Evolutionary conservation across 805 yeast genomes (phyloP), one percentile per base, ranked within the genome.

Genomic region (Kodamaea kakaduensis): DNA sequence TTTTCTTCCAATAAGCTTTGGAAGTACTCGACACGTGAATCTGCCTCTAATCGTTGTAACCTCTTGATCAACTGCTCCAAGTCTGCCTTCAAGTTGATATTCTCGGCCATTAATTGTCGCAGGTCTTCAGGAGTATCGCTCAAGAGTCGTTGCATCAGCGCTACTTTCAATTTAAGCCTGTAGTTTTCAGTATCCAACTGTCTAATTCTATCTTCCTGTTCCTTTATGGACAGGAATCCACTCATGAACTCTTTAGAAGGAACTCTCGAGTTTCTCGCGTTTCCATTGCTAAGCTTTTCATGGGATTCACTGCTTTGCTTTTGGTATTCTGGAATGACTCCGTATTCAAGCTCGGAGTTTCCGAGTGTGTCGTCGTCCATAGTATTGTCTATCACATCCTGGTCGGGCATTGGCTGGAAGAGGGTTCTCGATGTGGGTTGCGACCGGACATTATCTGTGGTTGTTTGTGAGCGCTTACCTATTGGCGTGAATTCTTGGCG

Each of bases 401-500:
- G 17, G n/a, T 34, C 37, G 17, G 29, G 33, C 22, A 43, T 37
- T 5, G 41, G 40, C 21, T 37, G 28, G 37, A 43, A 43, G 19
- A 43, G 32, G 7, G 39, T 35, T 6, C 46, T 25, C 13, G 42
- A 26, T 7, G 38, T 33, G 8, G 32, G 24, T 2, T 24, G 19
- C 6, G 16, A 9, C 6, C 18, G 31, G 36, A 34, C 23, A 13
- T 27, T 22, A 14, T 20, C 23, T 19, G 27, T 29, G 17, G 37
- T 31, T 17, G 26, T 16, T 31, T 37, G 27, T 9, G 45, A 34
- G 12, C 52, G 45, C 33, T 42, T 45, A 5, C 59, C 59, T 4
- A 54, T 51, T 9, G 59, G 59, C 3, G 57, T 48, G 36, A 54
- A 54, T 41, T 54, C 58, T 4, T 34, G 40, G 13, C 20, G 44